A percentile compares a stretch with the other conserved stretches of the same genome.
Evolutionary conservation across 331 rosid genomes (phyloP).

Genomic region (Telfairia occidentalis): DNA sequence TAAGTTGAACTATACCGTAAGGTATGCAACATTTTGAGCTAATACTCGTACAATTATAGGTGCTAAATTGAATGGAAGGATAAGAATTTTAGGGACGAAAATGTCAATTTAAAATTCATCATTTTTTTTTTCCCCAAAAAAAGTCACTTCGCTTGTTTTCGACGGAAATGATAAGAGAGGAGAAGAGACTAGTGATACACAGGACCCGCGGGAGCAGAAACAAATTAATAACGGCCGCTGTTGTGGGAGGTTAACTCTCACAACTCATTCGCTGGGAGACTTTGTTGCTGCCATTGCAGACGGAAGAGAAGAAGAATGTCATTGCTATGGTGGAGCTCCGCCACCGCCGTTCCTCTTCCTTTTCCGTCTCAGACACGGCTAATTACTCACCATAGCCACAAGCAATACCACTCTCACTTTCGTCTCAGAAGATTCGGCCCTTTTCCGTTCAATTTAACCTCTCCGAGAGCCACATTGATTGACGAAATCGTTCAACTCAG

Average conservation of each 20-base stretch:
- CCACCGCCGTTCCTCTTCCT: constrained; percentile 1
- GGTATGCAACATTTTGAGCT: too few relatives aligned
- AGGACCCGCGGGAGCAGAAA: neutral
- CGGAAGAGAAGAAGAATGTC: neutral
- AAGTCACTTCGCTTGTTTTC: neutral
- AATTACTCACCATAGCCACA: neutral
- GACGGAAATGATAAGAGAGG: constrained; percentile 3
- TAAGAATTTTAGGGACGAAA: too few relatives aligned
- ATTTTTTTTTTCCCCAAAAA: neutral
- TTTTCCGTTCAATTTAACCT: neutral
- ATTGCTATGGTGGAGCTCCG: neutral
- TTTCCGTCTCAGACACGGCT: neutral
- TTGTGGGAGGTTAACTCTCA: neutral
- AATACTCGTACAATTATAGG: too few relatives aligned
- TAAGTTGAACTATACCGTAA: too few relatives aligned
- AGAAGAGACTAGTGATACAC: neutral
- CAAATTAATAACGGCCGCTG: neutral
- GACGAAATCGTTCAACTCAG: constrained; percentile 12
- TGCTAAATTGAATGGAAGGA: too few relatives aligned
- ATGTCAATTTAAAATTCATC: too few relatives aligned
- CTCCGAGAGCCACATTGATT: constrained; percentile 6
- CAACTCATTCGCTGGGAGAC: neutral
- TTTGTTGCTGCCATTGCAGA: neutral
- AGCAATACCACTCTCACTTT: neutral
- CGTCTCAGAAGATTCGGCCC: neutral